Base-by-base conservation (phyloP, 176 grass and related monocot genomes). In the Paspalum notatum region DNA sequence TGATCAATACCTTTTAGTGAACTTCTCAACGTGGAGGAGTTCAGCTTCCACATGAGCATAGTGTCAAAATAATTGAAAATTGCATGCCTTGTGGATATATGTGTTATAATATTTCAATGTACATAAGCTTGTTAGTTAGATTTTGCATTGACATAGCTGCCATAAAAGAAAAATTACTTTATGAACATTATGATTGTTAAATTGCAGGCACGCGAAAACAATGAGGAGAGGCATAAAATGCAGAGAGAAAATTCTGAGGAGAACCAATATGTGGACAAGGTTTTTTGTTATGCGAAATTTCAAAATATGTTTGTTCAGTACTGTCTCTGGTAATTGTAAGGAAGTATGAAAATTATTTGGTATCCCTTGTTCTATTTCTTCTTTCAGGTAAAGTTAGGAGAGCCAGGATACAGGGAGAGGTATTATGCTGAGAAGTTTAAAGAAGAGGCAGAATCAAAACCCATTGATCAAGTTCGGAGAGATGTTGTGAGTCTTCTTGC, bases 361-460 rank as follows among this genome's bases (percentile, higher is more conserved):
- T 71, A 13, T 46, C 16, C 55, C 38, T 71, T 21, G 49, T 70
- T 81, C 43, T 83, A 40, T 81, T 70, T 42, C 71, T 25, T 40
- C 66, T 73, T 74, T 85, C 88, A 98, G 95, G 86, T 98, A 60
- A 95, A 98, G 83, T 89, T 98, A 87, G 95, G 95, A 80, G 92
- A 98, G 75, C 84, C 86, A 46, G 95, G 95, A 84, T 98, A 82
- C 80, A 95, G 82, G 61, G 84, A 82, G 62, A 89, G 95, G 37
- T 98, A 98, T 66, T 95, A 98, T 77, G 84, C 92, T 26, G 95
- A 98, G 79, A 98, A 98, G 82, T 98, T 98, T 82, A 92, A 85
- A 85, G 90, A 85, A 81, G 88, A 90, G 72, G 81, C 86, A 76
- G 81, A 91, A 61, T 83, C 72, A 49, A 95, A 88, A 72, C 83